Base-by-base conservation (phyloP, 257 asterid species). In the Echites panduratus region DNA sequence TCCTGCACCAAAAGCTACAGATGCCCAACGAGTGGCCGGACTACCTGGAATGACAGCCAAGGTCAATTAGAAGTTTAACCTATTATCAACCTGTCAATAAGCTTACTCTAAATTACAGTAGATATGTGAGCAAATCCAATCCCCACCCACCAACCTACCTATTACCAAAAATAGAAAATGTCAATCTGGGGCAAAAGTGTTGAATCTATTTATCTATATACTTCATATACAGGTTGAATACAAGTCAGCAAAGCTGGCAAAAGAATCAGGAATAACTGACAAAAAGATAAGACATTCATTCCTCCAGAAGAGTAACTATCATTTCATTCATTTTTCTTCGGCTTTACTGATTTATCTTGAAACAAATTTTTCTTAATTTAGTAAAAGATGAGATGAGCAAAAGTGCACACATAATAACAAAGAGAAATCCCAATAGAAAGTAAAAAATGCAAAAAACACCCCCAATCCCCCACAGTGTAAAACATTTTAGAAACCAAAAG, bases 11-110 rank as follows among this genome's bases (percentile, higher is more conserved):
- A 93, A 87, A 70, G 94, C 89, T 49, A 91, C 89, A 27, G 97
- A 83, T 49, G 96, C 96, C 98, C 96, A 90, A 70, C 96, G 95
- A 67, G 96, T 88, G 35, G 75, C 92, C 24, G 98, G 97, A 74
- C 96, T 93, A 80, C 97, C 97, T 93, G 82, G 73, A 65, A 80
- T n/a, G 45, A 71, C 43, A 35, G 56, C 35, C 5, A 70, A 35
- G 40, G 71, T 10, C 43, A 12, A 29, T 29, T 20, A 27, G 35
- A 72, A 47, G 9, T 35, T 38, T 10, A 9, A 20, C 4, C 26
- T 22, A 56, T 56, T 9, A 27, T 22, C 13, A 49, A 3, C 50
- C 22, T 1, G 65, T 32, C 11, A 27, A 70, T 47, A 70, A 50
- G 10, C 44, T 22, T 38, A 29, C 41, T 38, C 22, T 6, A 38